Evolutionary conservation across 2,329 filamentous ascomycete genomes (phyloP), one percentile per base, ranked within the genome.

Genomic region (Diaporthe amygdali): DNA sequence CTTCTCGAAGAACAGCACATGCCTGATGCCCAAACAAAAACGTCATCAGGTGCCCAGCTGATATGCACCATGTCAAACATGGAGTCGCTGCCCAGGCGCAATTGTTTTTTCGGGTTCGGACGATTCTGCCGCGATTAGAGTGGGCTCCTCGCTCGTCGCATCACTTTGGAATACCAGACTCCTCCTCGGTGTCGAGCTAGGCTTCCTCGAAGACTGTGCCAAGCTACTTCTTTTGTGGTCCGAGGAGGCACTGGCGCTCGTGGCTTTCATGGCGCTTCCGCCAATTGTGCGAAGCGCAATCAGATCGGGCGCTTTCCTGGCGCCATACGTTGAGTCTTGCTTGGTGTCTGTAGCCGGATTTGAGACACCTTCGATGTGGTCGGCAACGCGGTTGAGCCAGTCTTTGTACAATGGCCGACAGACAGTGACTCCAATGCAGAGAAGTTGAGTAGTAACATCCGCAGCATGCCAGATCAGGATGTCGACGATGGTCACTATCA

Each of bases 321-420:
- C 49, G 5, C 64, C 34, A 20, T 44, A 56, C 8, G 25, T 15
- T 9, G 64, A 22, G 6, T 55, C 56, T 9, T 67, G 12, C 8
- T 51, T 54, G 20, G 8, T 44, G 20, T 9, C 17, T 46, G 22
- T 32, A 20, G 3, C 10, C 5, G 30, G 52, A 7, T 30, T n/a
- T 9, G 51, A 34, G 1, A 27, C 5, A 20, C 32, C 64, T 15
- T 71, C 66, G 22, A 73, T 54, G 2, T 22, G 56, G 15, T 61
- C 69, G 5, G 41, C 64, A n/a, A 73, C 56, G n/a, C 52, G 54
- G 44, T 73, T 49, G 10, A 73, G 47, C 64, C 64, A 73, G 20
- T 73, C 64, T 22, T 73, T 73, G 37, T 73, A 73, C 20, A 73
- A 15, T 2, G 71, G 71, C 20, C 71, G 71, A 37, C 71, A 73